Evolutionary conservation across 495 filamentous ascomycete species (phyloP), one percentile per base, ranked within the genome.

Genomic region (Penicillium taxi): DNA sequence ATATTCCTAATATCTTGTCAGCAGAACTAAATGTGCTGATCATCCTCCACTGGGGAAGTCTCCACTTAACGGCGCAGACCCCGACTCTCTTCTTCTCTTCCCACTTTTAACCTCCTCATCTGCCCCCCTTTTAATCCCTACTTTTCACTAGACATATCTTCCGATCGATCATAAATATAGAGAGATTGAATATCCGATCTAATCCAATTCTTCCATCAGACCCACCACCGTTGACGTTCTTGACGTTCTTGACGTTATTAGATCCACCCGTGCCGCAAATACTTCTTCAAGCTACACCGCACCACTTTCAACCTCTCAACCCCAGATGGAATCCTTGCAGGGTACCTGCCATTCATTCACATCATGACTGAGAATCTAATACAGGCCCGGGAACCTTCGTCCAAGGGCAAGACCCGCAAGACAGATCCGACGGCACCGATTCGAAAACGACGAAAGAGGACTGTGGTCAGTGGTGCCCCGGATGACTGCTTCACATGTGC

Each of bases 401-500:
- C 57, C 6, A 52, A 54, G 34, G 49, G 39, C 13, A 59, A 57
- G 47, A 35, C 46, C 27, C 55, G 57, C 38, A 58, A 58, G 22
- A 47, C 42, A 6, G 52, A 56, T 18, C 43, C 37, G 19, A 50
- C 46, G 17, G 44, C 45, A 4, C 53, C 53, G 24, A 35, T 48
- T 25, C 75, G 84, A 44, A 96, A 94, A 66, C 78, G 90, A 39
- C 77, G 90, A 49, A 80, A 88, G 69, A 74, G 89, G 67, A 86
- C 90, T 2, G 84, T 87, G 16, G 81, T 84, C 29, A 90, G 82
- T 18, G 90, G 90, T 45, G 91, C 91, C 26, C 75, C 85, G 20
- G 88, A 95, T 61, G 91, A 98, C 59, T 98, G 91, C 73, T 95
- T 95, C 52, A 81, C 90, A 21, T 98, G 91, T 66, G 71, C 79